Evolutionary conservation across 148 eudicot genomes (phyloP), one percentile per base, ranked within the genome.

Genomic region (Tetragonia tetragonoides): DNA sequence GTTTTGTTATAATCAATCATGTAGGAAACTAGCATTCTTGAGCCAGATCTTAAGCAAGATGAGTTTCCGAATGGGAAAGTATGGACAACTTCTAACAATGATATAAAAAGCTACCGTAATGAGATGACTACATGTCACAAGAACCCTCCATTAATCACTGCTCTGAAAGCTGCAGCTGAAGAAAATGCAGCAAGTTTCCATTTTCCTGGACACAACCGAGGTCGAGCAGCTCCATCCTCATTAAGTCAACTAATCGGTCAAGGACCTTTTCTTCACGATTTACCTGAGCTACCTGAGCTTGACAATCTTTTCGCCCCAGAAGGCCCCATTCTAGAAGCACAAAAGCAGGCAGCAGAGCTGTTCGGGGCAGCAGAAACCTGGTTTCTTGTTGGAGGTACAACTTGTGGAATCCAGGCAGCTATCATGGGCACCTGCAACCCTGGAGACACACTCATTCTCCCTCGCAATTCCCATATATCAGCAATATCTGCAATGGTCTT

Each of bases 351-450:
- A 46, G 95, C 97, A 10, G 68, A 86, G 60, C 64, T 93, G 4
- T 91, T 93, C 81, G 95, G 97, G 60, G 97, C 97, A 75, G 82
- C 87, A 40, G 90, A 93, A 76, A 91, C 95, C 11, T 94, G 95
- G 97, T 94, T 92, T 82, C 91, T 94, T 77, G 94, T 92, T 47
- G 97, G 98, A n/a, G 98, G 98, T 72, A 90, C 93, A 51, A 94
- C 97, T 11, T 89, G 98, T 84, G 98, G 98, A 70, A 80, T 91
- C 63, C 93, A 89, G 54, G 90, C 95, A 40, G 88, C 97, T 21
- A 79, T 93, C 68, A 89, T 93, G 95, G 93, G 87, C 39, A 89
- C 91, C 65, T 93, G 97, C 81, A 86, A 80, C 34, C 95, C 95
- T 10, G 95, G 95, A 65, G 93, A 93, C 76, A 83, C 79, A n/a